These are phyloP conservation scores for Saccharomyces pastorianus DNA, from an alignment of 1,139 yeast genomes.

Conservation along the genomic window DNA sequence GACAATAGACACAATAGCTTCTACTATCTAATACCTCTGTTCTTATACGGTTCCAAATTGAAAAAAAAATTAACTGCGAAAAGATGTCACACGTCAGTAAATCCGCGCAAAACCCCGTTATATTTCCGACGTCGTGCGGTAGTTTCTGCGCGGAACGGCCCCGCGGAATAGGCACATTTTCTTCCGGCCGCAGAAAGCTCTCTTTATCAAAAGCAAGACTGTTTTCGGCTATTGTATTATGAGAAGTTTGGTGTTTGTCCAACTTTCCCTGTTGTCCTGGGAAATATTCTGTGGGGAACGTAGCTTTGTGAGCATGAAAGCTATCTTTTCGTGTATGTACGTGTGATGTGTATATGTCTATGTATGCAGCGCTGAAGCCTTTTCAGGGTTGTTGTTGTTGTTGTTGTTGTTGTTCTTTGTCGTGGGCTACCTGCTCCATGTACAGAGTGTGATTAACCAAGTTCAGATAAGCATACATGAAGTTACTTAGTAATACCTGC, in stretches of 20 bases:
- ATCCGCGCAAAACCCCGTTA: neutral
- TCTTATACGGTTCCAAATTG: neutral
- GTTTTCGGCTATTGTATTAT: neutral
- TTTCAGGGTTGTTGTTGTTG: neutral
- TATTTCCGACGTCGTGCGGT: neutral
- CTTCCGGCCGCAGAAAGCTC: neutral
- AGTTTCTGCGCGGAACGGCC: neutral
- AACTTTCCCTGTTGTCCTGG: neutral
- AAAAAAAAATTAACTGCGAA: neutral
- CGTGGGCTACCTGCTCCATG: slow-evolving; percentile 47
- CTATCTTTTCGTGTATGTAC: neutral
- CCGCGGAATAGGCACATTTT: neutral
- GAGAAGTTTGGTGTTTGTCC: neutral
- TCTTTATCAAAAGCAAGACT: neutral
- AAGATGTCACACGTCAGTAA: neutral
- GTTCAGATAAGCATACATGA: slow-evolving; percentile 92
- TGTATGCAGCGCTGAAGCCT: neutral
- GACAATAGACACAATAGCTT: neutral
- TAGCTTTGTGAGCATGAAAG: neutral
- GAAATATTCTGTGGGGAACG: neutral
- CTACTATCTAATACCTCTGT: neutral
- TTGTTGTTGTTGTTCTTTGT: slow-evolving; percentile 3
- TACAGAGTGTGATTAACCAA: slow-evolving; percentile 80
- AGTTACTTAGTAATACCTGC: slow-evolving; percentile 82
- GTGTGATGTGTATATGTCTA: slow-evolving; percentile 1